Evolutionary conservation across 805 yeast genomes (phyloP).

Genomic region (Schwanniomyces polymorphus): DNA sequence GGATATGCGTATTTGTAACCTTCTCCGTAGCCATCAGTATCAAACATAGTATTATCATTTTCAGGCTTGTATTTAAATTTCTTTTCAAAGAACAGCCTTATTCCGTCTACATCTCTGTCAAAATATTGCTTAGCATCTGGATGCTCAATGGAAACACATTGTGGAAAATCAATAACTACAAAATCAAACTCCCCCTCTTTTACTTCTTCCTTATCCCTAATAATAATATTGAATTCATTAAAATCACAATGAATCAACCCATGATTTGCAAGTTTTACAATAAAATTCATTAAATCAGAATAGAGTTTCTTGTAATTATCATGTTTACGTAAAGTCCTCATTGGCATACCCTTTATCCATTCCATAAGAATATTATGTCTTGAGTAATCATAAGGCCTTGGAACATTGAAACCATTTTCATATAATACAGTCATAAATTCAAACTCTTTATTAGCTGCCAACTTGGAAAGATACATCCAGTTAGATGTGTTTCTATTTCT

Average conservation of each 20-base stretch:
- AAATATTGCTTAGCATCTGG: constrained; percentile 85
- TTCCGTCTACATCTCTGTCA: constrained; percentile 90
- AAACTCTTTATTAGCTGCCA: constrained; percentile 92
- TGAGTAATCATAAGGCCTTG: constrained; percentile 83
- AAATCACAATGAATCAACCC: constrained; percentile 97
- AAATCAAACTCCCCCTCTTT: constrained; percentile 61
- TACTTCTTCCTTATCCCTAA: constrained; percentile 58
- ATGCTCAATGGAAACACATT: constrained; percentile 92
- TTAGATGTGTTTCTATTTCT: constrained; percentile 69
- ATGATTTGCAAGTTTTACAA: constrained; percentile 76
- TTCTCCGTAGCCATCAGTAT: constrained; percentile 78
- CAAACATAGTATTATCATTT: constrained; percentile 69
- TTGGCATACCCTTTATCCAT: constrained; percentile 82
- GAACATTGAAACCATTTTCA: constrained; percentile 79
- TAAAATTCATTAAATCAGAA: constrained; percentile 82
- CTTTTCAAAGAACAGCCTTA: constrained; percentile 76
- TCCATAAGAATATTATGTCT: constrained; percentile 95
- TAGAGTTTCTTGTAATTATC: constrained; percentile 70
- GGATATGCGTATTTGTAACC: constrained; percentile 81
- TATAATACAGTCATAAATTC: constrained; percentile 80
- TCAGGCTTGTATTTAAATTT: constrained; percentile 74
- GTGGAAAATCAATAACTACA: constrained; percentile 97
- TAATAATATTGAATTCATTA: constrained; percentile 94
- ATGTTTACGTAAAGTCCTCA: constrained; percentile 79
- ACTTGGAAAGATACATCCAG: constrained; percentile 89